phyloP scores from a whole-genome alignment of 2,329 filamentous ascomycete genomes.

The Hypoxylon sp. region DNA sequence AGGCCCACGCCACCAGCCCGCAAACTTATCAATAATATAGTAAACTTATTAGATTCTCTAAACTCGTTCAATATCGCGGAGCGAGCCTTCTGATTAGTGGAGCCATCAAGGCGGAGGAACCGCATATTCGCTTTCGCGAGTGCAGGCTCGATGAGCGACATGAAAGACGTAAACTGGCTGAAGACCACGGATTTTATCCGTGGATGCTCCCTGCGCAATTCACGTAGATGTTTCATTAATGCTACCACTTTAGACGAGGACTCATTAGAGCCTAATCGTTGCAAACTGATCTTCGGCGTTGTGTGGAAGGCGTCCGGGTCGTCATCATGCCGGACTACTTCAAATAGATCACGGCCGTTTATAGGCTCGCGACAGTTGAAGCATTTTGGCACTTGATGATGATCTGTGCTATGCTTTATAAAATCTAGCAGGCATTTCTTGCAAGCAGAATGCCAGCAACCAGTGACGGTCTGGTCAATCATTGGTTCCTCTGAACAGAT shows the following conservation, averaged over 20 bases:
- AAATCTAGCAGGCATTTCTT: constrained; percentile 93
- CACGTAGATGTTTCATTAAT: constrained; percentile 81
- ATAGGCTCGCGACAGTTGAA: constrained; percentile 91
- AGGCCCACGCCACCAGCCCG: constrained; percentile 93
- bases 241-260: constrained; percentile 92
- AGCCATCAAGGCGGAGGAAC: constrained; percentile 91
- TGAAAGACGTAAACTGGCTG: constrained; percentile 96
- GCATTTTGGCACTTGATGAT: constrained; percentile 82
- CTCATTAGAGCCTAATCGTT: constrained; percentile 72
- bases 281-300: constrained; percentile 70
- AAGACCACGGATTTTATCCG: constrained; percentile 92
- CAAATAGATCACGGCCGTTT: constrained; percentile 87
- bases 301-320: constrained; percentile 63
- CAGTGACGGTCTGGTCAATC: constrained; percentile 93
- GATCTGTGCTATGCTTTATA: constrained; percentile 87
- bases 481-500: constrained; percentile 97
- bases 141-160: constrained; percentile 89
- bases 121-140: constrained; percentile 79
- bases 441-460: constrained; percentile 98
- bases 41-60: constrained; percentile 71
- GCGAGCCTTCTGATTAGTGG: constrained; percentile 87
- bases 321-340: constrained; percentile 86
- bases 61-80: constrained; percentile 85
- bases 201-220: constrained; percentile 75
- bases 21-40: constrained; percentile 85